phyloP scores from a whole-genome alignment of 768 basidiomycete genomes.

The Tylopilus sp. region DNA sequence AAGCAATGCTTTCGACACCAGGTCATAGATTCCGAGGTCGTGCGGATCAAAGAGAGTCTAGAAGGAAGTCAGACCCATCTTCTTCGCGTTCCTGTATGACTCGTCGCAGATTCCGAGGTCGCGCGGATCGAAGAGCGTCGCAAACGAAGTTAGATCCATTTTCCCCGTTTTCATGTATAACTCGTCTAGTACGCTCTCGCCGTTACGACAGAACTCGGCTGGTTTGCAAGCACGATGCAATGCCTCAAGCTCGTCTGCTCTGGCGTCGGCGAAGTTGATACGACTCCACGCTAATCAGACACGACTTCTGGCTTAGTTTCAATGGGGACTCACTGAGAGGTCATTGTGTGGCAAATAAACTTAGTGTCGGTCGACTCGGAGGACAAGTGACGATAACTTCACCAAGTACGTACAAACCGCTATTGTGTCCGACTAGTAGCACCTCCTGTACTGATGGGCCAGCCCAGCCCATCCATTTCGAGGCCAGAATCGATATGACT shows the following conservation, averaged over 20 bases:
- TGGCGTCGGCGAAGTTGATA: neutral
- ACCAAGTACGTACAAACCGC: no score
- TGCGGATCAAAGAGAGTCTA: neutral
- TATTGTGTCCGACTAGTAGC: no score
- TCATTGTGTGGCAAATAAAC: no score
- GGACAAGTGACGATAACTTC: no score
- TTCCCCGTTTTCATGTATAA: constrained; percentile 43
- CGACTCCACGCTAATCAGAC: neutral
- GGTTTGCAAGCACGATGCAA: constrained; percentile 5
- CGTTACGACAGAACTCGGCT: constrained; percentile 2
- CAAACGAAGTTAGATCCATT: constrained; percentile 37
- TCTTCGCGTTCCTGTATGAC: neutral
- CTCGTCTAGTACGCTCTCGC: constrained; percentile 2
- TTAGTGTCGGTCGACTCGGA: no score
- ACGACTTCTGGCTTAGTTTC: no score
- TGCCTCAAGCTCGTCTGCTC: neutral
- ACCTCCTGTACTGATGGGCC: no score
- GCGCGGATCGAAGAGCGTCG: constrained; percentile 7
- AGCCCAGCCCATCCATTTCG: no score
- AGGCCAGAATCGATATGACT: no score
- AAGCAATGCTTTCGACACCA: neutral
- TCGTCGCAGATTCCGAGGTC: no score
- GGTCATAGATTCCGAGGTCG: constrained; percentile 1
- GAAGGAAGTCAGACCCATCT: neutral
- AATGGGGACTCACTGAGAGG: neutral